A percentile compares a stretch with the other conserved stretches of the same genome.
These are phyloP conservation scores for Fusarium staphyleae DNA, from an alignment of 2,329 filamentous ascomycete species.

Conservation along the genomic window DNA sequence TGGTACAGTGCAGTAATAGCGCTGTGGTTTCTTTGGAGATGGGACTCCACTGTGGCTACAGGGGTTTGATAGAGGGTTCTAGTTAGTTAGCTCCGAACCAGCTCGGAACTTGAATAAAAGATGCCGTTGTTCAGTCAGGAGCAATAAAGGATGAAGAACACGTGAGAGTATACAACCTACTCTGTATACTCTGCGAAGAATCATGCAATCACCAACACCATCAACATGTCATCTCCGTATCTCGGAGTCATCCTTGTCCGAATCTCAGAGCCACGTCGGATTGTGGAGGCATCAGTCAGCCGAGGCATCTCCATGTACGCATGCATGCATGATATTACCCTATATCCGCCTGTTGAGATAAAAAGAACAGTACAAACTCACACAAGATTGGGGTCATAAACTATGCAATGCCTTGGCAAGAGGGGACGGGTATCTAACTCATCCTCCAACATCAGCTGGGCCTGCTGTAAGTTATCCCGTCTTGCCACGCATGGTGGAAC, in stretches of 20 bases:
- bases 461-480: too few relatives aligned
- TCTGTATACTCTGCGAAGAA: too few relatives aligned
- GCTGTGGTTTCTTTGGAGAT: background rate
- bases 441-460: too few relatives aligned
- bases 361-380: too few relatives aligned
- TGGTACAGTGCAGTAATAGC: conserved; percentile 3
- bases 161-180: too few relatives aligned
- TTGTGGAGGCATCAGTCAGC: conserved; percentile 4
- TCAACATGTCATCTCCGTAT: conserved; percentile 1
- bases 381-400: too few relatives aligned
- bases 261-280: conserved; percentile 1
- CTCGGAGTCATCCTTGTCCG: conserved; percentile 2
- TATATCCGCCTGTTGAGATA: background rate
- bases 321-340: conserved; percentile 12
- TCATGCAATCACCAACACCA: background rate
- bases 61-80: background rate
- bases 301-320: conserved; percentile 4
- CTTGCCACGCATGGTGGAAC: too few relatives aligned
- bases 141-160: too few relatives aligned
- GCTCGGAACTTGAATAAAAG: conserved; percentile 9
- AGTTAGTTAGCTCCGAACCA: conserved; percentile 17
- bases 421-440: too few relatives aligned
- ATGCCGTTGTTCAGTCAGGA: background rate
- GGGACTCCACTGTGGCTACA: too few relatives aligned
- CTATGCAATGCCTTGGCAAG: too few relatives aligned